Conservation (phyloP, 768 basidiomycete species). For the Naganishia onofrii region DNA sequence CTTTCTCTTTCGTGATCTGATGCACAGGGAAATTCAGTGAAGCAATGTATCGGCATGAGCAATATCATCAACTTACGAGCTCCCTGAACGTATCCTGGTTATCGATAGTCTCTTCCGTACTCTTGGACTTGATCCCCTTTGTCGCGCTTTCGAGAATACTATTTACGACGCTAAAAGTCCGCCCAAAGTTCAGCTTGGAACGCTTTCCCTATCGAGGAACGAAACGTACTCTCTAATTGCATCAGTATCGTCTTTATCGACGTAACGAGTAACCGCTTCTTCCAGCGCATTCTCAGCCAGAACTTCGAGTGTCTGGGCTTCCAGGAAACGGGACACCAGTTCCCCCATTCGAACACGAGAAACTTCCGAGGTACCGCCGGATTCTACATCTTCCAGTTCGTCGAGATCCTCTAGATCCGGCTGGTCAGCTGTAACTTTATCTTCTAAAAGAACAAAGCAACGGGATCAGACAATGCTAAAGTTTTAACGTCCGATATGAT, state of each 20-base stretch:
- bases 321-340: slow-evolving; percentile 85
- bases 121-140: slow-evolving; percentile 36
- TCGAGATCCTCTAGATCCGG: slow-evolving; percentile 72
- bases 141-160: slow-evolving; percentile 49
- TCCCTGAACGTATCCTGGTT: slow-evolving; percentile 51
- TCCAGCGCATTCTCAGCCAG: slow-evolving; percentile 86
- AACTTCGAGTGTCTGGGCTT: slow-evolving; percentile 87
- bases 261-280: slow-evolving; percentile 89
- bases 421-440: slow-evolving; percentile 68
- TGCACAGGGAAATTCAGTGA: no score
- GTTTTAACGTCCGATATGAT: not conserved
- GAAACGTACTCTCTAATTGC: slow-evolving; percentile 78
- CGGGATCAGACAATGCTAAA: not conserved
- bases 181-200: not conserved
- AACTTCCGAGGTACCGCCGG: slow-evolving; percentile 46
- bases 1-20: slow-evolving; percentile 33
- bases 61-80: slow-evolving; percentile 41
- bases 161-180: slow-evolving; percentile 50
- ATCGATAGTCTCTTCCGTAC: slow-evolving; percentile 39
- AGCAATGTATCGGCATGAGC: not conserved
- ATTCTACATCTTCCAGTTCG: slow-evolving; percentile 48
- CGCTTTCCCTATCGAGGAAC: not conserved
- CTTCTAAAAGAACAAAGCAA: slow-evolving; percentile 32
- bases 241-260: slow-evolving; percentile 95
- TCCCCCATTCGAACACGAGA: slow-evolving; percentile 79